These are phyloP conservation scores for Carpinus viminea DNA, from an alignment of 306 rosid species.

Conservation along the genomic window DNA sequence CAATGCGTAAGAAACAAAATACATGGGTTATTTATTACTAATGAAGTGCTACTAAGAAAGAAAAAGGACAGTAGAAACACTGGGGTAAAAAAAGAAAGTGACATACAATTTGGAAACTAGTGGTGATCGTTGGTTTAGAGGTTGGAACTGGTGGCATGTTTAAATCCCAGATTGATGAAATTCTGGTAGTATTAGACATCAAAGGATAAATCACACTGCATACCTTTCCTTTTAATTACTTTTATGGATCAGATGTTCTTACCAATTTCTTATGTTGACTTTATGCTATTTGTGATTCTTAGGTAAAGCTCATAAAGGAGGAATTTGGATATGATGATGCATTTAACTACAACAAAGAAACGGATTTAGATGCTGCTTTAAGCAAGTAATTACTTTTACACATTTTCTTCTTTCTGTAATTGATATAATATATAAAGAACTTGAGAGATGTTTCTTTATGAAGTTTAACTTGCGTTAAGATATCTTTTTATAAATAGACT, in stretches of 20 bases:
- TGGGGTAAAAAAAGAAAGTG: neutral
- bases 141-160: neutral
- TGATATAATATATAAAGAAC: neutral
- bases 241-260: neutral
- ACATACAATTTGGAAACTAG: neutral
- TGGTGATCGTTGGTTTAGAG: neutral
- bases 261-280: neutral
- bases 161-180: neutral
- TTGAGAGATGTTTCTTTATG: neutral
- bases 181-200: neutral
- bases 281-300: neutral
- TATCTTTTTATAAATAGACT: neutral
- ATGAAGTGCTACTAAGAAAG: neutral
- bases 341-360: slow-evolving; percentile 57
- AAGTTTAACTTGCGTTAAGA: neutral
- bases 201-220: neutral
- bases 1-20: neutral
- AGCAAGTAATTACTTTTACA: slow-evolving; percentile 30
- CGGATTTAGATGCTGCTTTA: slow-evolving; percentile 55
- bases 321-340: slow-evolving; percentile 71
- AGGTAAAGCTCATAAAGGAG: slow-evolving; percentile 64
- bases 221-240: neutral
- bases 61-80: neutral
- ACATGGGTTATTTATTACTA: neutral
- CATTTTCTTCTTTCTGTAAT: neutral